Percentiles rank a stretch among this genome's conserved stretches.
Evolutionary conservation across 495 filamentous ascomycete species (phyloP).

Genomic region (Lepraria neglecta): DNA sequence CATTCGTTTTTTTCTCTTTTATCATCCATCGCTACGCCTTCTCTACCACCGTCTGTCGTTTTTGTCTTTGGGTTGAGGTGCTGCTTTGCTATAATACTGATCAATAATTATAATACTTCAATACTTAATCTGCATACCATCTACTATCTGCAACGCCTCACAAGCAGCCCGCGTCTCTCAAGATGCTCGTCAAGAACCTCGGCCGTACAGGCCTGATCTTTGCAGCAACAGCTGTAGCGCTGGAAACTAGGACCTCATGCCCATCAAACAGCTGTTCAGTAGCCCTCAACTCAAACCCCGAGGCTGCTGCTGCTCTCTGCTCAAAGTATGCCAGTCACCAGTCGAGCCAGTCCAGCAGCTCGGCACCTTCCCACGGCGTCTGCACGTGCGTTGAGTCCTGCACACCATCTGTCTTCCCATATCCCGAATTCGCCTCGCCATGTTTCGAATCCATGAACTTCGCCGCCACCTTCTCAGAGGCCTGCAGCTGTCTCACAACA

Average conservation of each 20-base stretch:
- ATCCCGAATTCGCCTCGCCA: slow-evolving; percentile 21
- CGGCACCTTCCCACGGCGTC: background rate
- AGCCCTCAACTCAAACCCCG: slow-evolving; percentile 16
- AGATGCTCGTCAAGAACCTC: slow-evolving; percentile 17
- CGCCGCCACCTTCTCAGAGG: slow-evolving; percentile 10
- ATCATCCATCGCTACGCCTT: background rate
- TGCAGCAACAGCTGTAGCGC: slow-evolving; percentile 14
- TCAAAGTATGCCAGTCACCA: slow-evolving; percentile 13
- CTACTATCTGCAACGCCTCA: background rate
- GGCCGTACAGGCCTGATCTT: slow-evolving; percentile 17
- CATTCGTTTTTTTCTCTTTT: slow-evolving; percentile 5
- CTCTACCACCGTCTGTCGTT: slow-evolving; percentile 11
- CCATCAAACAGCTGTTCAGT: slow-evolving; percentile 17
- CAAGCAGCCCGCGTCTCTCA: background rate
- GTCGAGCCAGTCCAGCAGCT: background rate
- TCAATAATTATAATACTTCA: slow-evolving; percentile 11
- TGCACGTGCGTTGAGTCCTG: slow-evolving; percentile 21
- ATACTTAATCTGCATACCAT: background rate
- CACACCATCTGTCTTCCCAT: slow-evolving; percentile 14
- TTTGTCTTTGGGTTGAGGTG: background rate
- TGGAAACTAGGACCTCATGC: slow-evolving; percentile 2
- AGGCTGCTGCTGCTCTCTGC: slow-evolving; percentile 20
- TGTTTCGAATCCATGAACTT: slow-evolving; percentile 20
- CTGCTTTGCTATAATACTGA: background rate
- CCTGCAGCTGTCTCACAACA: slow-evolving; percentile 10